phyloP scores from a whole-genome alignment of 495 filamentous ascomycete species.

The Cercophora scortea region DNA sequence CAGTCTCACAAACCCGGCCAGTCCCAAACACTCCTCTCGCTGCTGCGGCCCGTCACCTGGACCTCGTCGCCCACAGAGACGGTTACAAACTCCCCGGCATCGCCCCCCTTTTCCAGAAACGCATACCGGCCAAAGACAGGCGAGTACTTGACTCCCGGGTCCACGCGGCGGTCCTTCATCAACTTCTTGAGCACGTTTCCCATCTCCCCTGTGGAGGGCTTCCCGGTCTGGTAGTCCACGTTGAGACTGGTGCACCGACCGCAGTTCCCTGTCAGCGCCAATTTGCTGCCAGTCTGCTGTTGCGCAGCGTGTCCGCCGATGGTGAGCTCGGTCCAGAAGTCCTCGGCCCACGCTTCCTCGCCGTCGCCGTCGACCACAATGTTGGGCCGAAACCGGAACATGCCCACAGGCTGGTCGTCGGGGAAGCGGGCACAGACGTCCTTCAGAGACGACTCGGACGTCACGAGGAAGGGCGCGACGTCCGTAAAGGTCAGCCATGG shows the following conservation, averaged over 20 bases:
- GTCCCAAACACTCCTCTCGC: constrained; percentile 50
- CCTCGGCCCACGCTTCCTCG: constrained; percentile 64
- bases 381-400: constrained; percentile 81
- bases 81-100: constrained; percentile 12
- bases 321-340: constrained; percentile 69
- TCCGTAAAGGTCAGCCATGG: constrained; percentile 67
- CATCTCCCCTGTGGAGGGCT: constrained; percentile 52
- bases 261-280: constrained; percentile 71
- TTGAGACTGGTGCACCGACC: constrained; percentile 72
- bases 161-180: constrained; percentile 70
- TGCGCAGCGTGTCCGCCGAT: constrained; percentile 18
- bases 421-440: constrained; percentile 56
- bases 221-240: constrained; percentile 72
- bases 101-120: constrained; percentile 47
- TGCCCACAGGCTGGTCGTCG: constrained; percentile 50
- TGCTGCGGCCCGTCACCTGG: constrained; percentile 46
- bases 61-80: constrained; percentile 68
- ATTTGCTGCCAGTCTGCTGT: constrained; percentile 9
- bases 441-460: constrained; percentile 59
- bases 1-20: constrained; percentile 16
- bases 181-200: constrained; percentile 67
- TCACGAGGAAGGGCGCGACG: constrained; percentile 66
- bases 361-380: constrained; percentile 60
- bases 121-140: constrained; percentile 82
- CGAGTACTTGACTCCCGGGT: constrained; percentile 61